phyloP scores from a whole-genome alignment of 352 stramenopile species.

The Phytophthora idaei region DNA sequence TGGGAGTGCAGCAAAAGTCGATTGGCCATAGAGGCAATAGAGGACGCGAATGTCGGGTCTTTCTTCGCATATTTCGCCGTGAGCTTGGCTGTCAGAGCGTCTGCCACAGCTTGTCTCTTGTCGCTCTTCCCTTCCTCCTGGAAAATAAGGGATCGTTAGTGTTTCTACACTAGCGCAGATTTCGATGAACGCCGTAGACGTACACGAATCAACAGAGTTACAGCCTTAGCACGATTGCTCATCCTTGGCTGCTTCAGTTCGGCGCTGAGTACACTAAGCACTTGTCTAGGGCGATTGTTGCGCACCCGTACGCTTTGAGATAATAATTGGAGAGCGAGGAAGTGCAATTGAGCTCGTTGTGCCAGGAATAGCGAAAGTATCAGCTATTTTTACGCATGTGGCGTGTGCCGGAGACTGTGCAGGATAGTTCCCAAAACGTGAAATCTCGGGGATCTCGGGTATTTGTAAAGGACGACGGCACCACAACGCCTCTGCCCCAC shows the following conservation, averaged over 20 bases:
- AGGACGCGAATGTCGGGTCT: conserved; percentile 55
- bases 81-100: conserved; percentile 58
- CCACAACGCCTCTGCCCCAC: not conserved
- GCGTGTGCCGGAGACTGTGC: too few relatives aligned
- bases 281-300: conserved; percentile 30
- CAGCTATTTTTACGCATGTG: conserved; percentile 14
- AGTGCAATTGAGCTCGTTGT: not conserved
- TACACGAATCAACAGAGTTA: conserved; percentile 32
- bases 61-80: conserved; percentile 63
- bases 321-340: not conserved
- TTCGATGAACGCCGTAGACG: not conserved
- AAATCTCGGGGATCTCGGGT: too few relatives aligned
- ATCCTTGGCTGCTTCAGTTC: conserved; percentile 22
- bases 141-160: not conserved
- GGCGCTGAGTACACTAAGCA: conserved; percentile 16
- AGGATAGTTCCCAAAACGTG: too few relatives aligned
- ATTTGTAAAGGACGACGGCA: too few relatives aligned
- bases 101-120: conserved; percentile 61
- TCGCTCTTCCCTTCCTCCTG: conserved; percentile 68
- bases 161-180: not conserved
- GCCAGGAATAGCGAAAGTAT: conserved; percentile 18
- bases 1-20: conserved; percentile 60
- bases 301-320: not conserved
- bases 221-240: conserved; percentile 27
- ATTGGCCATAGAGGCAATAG: conserved; percentile 59